A percentile compares a stretch with the other conserved stretches of the same genome.
Evolutionary conservation across 2,329 filamentous ascomycete species (phyloP).

Genomic region (Thyridium curvatum): DNA sequence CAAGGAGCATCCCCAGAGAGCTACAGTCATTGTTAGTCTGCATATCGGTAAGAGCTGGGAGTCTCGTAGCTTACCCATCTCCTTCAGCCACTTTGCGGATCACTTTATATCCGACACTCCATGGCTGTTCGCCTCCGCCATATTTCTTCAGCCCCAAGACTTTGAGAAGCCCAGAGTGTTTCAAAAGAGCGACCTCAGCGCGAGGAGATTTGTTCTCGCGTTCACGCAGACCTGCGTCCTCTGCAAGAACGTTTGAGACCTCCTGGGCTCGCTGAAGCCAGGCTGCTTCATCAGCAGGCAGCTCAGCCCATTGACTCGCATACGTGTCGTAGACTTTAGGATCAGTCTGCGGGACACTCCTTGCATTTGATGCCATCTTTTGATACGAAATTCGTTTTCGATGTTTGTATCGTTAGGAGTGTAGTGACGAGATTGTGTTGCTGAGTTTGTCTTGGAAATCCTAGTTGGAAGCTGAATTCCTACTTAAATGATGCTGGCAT

Average conservation of each 20-base stretch:
- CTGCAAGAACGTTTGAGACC: constrained; percentile 25
- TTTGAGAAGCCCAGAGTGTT: constrained; percentile 32
- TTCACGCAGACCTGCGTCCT: constrained; percentile 26
- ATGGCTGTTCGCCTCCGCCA: constrained; percentile 35
- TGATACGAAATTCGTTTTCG: too few species aligned
- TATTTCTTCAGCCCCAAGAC: constrained; percentile 30
- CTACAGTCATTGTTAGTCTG: constrained; percentile 14
- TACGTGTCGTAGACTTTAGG: constrained; percentile 30
- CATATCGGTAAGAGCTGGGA: background rate
- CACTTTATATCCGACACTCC: constrained; percentile 46
- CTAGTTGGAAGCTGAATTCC: too few species aligned
- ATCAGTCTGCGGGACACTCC: constrained; percentile 15
- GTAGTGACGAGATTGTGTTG: too few species aligned
- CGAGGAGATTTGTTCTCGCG: constrained; percentile 30
- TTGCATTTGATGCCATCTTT: too few species aligned
- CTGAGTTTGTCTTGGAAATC: too few species aligned
- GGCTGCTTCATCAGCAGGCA: constrained; percentile 20
- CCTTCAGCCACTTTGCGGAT: constrained; percentile 58
- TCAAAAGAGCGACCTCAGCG: constrained; percentile 32
- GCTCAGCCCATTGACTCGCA: constrained; percentile 23
- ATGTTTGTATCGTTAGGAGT: too few species aligned
- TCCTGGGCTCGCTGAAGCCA: constrained; percentile 33
- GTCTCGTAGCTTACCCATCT: constrained; percentile 40
- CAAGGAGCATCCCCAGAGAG: constrained; percentile 58
- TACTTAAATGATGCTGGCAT: too few species aligned